Evolutionary conservation across 31 red algal species (phyloP), one percentile per base, ranked within the genome.

Genomic region (Pterothamnion heteromorphum): DNA sequence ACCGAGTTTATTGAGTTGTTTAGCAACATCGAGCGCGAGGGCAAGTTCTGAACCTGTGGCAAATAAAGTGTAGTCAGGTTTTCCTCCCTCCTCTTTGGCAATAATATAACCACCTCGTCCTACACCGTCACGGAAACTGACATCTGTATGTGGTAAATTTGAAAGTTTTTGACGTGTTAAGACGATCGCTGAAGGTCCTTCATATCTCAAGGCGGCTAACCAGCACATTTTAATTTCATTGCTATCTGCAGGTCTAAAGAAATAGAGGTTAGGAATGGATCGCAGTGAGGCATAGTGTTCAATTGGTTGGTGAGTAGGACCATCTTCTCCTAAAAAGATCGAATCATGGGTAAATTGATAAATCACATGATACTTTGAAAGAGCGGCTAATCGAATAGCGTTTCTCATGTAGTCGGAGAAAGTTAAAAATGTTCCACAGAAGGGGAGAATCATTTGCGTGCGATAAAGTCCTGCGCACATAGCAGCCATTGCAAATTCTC

Each of bases 221-320:
- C 96, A 99, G 2, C 92, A 91, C 3, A 95, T 95, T 1, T 96
- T 93, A n/a, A 89, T 88, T 80, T 99, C 98, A 82, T 87, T 95
- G 2, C 94, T 80, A 44, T 97, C 98, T n/a, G 93, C 94, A 24
- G 98, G 98, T 35, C 98, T 94, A 57, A 84, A 94, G 90, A 95
- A 95, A 78, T 94, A 81, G 51, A 93, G 57, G 74, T 96, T 97
- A 39, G 96, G 96, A 94, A 97, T 97, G 1, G 94, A 94, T 18
- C 98, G 88, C 83, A 96, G 93, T 35, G 91, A 94, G 26, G 95
- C 96, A 74, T 97, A 64, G 44, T 96, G 95, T 91, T 99, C 98
- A 36, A 99, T 92, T 58, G 98, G 98, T 95, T 99, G 98, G 90
- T 99, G 98, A 1, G 98, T 99, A 37, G 98, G 98, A 0, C 98